These are phyloP conservation scores for Cytospora piceicola DNA, from an alignment of 2,329 filamentous ascomycete genomes.

Conservation along the genomic window DNA sequence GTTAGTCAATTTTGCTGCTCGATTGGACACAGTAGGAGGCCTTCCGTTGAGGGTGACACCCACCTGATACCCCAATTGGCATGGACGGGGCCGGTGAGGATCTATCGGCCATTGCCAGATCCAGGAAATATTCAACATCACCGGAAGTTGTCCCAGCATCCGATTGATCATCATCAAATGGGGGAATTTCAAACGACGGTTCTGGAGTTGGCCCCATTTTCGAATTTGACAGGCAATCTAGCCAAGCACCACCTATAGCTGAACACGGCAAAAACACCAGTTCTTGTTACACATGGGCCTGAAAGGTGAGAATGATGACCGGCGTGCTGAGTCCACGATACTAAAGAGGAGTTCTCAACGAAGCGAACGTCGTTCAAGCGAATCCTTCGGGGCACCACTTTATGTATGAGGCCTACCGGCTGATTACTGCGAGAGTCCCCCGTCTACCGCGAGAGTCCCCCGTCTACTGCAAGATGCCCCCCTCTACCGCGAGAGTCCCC, in stretches of 20 bases:
- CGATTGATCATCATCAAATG: no score
- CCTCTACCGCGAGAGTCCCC: neutral
- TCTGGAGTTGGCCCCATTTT: neutral
- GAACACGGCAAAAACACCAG: neutral
- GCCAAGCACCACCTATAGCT: neutral
- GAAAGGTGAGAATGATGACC: neutral
- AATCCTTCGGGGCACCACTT: neutral
- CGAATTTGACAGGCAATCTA: no score
- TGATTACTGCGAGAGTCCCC: neutral
- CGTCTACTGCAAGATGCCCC: neutral
- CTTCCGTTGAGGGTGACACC: constrained; percentile 1
- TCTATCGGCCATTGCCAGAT: no score
- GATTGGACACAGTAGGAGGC: constrained; percentile 9
- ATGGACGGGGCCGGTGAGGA: no score
- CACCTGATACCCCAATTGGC: neutral
- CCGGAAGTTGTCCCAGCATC: neutral
- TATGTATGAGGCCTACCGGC: neutral
- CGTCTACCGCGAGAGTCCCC: neutral
- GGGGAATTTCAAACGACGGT: neutral
- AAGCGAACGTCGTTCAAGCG: neutral
- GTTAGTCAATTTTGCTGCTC: constrained; percentile 3
- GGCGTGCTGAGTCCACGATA: neutral
- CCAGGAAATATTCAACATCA: no score
- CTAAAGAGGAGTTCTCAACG: no score
- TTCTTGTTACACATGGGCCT: neutral